phyloP scores from a whole-genome alignment of 176 grass and related monocot genomes.

The Phyllostachys edulis region DNA sequence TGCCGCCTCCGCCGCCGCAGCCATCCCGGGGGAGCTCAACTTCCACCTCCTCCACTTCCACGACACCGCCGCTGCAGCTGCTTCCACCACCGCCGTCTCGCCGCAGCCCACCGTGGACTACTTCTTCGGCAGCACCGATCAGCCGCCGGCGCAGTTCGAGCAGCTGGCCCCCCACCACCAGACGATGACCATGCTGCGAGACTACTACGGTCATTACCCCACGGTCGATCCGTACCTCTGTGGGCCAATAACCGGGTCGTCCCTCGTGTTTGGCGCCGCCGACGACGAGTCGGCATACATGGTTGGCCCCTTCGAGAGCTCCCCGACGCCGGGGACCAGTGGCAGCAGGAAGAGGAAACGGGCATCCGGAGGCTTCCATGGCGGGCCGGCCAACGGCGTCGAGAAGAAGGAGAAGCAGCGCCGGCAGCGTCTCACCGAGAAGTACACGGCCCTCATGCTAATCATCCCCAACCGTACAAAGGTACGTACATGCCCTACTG shows the following conservation, averaged over 20 bases:
- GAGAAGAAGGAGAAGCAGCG: slow-evolving; percentile 90
- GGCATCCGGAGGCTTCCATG: slow-evolving; percentile 15
- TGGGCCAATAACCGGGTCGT: slow-evolving; percentile 28
- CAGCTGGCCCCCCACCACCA: slow-evolving; percentile 27
- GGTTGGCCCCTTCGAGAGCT: slow-evolving; percentile 27
- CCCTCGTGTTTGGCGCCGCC: slow-evolving; percentile 45
- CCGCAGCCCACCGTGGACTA: slow-evolving; percentile 48
- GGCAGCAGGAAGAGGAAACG: slow-evolving; percentile 44
- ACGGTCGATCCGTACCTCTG: slow-evolving; percentile 28
- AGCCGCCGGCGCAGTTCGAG: slow-evolving; percentile 33
- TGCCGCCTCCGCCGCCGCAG: not conserved
- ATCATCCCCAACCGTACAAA: slow-evolving; percentile 78
- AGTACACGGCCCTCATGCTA: slow-evolving; percentile 59
- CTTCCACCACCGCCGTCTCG: not conserved
- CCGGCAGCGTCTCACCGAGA: slow-evolving; percentile 58
- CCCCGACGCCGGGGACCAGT: slow-evolving; percentile 20
- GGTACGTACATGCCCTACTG: slow-evolving; percentile 21
- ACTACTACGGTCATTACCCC: slow-evolving; percentile 47
- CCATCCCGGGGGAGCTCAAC: slow-evolving; percentile 36
- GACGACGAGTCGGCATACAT: slow-evolving; percentile 43
- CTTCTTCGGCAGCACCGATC: slow-evolving; percentile 36
- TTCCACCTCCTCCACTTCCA: slow-evolving; percentile 49
- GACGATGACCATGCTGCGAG: slow-evolving; percentile 41
- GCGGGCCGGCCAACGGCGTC: slow-evolving; percentile 28
- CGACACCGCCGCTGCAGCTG: slow-evolving; percentile 26